Evolutionary conservation across 2,329 filamentous ascomycete species (phyloP).

Genomic region (Colletotrichum sidae): DNA sequence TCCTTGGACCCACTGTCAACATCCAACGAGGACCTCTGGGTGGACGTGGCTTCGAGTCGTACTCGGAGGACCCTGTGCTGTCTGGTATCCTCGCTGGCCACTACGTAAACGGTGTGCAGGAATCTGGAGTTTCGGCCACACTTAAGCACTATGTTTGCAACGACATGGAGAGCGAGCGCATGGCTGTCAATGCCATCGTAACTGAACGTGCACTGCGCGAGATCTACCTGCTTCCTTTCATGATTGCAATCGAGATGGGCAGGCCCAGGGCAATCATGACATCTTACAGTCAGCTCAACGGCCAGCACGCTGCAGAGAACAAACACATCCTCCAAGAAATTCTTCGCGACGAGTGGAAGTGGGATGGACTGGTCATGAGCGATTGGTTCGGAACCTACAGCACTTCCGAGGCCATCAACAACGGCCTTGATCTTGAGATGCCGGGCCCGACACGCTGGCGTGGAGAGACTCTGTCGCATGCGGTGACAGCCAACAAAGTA

Average conservation of each 20-base stretch:
- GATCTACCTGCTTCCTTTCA: constrained; percentile 69
- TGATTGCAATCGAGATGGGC: constrained; percentile 64
- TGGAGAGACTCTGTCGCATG: constrained; percentile 59
- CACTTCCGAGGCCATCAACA: constrained; percentile 46
- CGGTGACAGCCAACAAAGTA: constrained; percentile 67
- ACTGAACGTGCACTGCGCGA: constrained; percentile 68
- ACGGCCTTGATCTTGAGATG: constrained; percentile 53
- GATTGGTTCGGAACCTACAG: constrained; percentile 71
- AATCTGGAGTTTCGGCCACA: constrained; percentile 65
- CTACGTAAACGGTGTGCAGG: constrained; percentile 66
- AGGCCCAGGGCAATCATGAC: constrained; percentile 68
- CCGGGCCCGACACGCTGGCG: constrained; percentile 50
- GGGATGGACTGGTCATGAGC: constrained; percentile 68
- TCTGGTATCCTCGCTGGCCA: constrained; percentile 65
- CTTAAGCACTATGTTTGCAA: constrained; percentile 73
- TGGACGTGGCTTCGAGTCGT: constrained; percentile 69
- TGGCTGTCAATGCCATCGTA: constrained; percentile 65
- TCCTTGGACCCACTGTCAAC: constrained; percentile 72
- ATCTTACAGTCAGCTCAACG: constrained; percentile 57
- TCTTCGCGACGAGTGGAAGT: constrained; percentile 68
- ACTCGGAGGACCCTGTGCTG: constrained; percentile 68
- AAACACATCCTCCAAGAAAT: constrained; percentile 60
- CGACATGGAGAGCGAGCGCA: constrained; percentile 69
- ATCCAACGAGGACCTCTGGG: constrained; percentile 70
- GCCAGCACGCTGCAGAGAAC: constrained; percentile 49